Percentiles rank a stretch among this genome's conserved stretches.
Evolutionary conservation across 1,284 basidiomycete genomes (phyloP).

Genomic region (Taiwanofungus camphoratus): DNA sequence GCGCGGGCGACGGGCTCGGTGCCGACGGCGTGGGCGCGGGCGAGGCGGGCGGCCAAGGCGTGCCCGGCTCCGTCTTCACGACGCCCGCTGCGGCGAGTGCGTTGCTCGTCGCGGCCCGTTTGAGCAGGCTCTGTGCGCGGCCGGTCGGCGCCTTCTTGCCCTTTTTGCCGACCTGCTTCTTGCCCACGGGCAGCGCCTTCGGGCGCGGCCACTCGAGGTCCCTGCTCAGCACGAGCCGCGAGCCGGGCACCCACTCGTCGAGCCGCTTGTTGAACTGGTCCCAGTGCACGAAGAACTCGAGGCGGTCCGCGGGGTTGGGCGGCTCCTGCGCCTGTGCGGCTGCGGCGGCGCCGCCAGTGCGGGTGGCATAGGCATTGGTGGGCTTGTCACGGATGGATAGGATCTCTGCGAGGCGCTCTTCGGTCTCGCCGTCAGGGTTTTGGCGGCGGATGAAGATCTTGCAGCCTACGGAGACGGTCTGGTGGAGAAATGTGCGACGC

Average conservation of each 20-base stretch:
- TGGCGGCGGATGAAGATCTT: slow-evolving; percentile 88
- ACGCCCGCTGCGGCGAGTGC: slow-evolving; percentile 20
- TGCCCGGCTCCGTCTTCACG: slow-evolving; percentile 22
- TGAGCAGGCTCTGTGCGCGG: slow-evolving; percentile 28
- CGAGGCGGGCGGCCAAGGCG: slow-evolving; percentile 19
- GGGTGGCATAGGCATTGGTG: slow-evolving; percentile 54
- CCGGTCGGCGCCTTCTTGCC: slow-evolving; percentile 63
- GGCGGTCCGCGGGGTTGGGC: slow-evolving; percentile 65
- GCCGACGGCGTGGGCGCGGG: slow-evolving; percentile 37
- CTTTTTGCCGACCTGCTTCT: slow-evolving; percentile 40
- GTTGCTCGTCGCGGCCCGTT: slow-evolving; percentile 30
- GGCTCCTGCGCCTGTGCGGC: slow-evolving; percentile 36
- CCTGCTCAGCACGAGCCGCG: slow-evolving; percentile 76
- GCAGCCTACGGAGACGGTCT: slow-evolving; percentile 88
- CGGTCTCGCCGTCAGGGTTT: slow-evolving; percentile 63
- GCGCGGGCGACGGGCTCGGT: slow-evolving; percentile 48
- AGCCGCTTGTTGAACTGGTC: slow-evolving; percentile 97
- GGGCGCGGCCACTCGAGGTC: slow-evolving; percentile 98
- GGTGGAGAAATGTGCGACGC: too few relatives aligned
- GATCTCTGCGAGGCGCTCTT: slow-evolving; percentile 91
- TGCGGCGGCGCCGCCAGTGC: slow-evolving; percentile 28
- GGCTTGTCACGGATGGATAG: slow-evolving; percentile 87
- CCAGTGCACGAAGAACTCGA: slow-evolving; percentile 97
- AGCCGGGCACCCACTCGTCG: slow-evolving; percentile 96
- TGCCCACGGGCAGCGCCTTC: slow-evolving; percentile 55